These are phyloP conservation scores for Aspergillus ostianus DNA, from an alignment of 495 filamentous ascomycete genomes.

Conservation along the genomic window DNA sequence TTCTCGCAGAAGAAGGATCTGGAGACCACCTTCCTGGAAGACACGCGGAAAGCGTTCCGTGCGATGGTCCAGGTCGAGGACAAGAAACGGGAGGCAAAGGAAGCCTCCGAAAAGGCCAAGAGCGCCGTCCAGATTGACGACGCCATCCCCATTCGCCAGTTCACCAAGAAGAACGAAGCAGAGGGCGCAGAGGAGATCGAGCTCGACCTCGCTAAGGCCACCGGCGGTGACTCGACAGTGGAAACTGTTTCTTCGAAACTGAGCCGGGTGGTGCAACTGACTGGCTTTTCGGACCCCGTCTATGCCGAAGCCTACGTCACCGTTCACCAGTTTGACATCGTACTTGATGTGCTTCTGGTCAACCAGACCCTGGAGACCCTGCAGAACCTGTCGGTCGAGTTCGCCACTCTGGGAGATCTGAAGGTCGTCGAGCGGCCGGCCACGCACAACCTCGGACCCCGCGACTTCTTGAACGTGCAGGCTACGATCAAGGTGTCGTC, in stretches of 20 bases:
- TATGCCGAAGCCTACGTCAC: conserved; percentile 99
- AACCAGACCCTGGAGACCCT: conserved; percentile 97
- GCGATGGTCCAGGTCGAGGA: conserved; percentile 99
- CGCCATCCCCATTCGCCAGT: conserved; percentile 84
- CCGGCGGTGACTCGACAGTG: conserved; percentile 78
- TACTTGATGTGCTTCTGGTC: conserved; percentile 93
- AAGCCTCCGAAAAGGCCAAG: conserved; percentile 88
- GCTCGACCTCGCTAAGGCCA: conserved; percentile 88
- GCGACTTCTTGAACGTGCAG: conserved; percentile 97
- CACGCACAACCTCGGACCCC: conserved; percentile 89
- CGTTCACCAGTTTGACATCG: conserved; percentile 98
- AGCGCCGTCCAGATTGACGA: conserved; percentile 94
- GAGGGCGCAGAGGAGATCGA: conserved; percentile 86
- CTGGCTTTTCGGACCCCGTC: conserved; percentile 96
- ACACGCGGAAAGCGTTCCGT: conserved; percentile 93
- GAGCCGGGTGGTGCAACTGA: conserved; percentile 93
- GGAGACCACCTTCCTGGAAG: conserved; percentile 89
- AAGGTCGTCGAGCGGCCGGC: conserved; percentile 97
- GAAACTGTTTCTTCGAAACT: conserved; percentile 92
- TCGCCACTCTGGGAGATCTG: conserved; percentile 94
- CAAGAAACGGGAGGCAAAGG: conserved; percentile 91
- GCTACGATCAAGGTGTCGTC: conserved; percentile 99
- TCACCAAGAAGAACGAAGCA: conserved; percentile 84
- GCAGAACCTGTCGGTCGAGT: conserved; percentile 96
- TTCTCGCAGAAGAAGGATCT: conserved; percentile 86